phyloP scores from a whole-genome alignment of 2,329 filamentous ascomycete species.

The Arthroderma sp. region DNA sequence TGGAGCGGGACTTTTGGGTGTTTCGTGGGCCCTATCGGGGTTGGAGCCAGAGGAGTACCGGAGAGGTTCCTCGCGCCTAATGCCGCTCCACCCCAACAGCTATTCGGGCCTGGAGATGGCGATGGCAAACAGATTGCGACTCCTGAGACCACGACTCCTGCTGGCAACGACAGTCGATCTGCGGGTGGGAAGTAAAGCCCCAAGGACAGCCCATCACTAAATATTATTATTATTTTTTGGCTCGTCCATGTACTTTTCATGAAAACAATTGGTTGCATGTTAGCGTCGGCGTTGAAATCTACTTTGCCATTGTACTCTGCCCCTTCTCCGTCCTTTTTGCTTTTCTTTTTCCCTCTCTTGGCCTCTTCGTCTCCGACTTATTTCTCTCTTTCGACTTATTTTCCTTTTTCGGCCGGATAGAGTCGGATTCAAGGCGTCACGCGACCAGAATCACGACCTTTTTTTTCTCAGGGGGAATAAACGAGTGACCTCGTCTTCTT shows the following conservation, averaged over 20 bases:
- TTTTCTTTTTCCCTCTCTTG: not conserved
- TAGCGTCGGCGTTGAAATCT: constrained; percentile 3
- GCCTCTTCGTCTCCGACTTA: not conserved
- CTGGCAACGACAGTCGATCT: not conserved
- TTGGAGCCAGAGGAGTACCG: constrained; percentile 63
- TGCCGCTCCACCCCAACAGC: constrained; percentile 14
- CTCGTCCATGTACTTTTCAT: constrained; percentile 2
- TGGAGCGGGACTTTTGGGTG: constrained; percentile 74
- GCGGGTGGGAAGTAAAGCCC: not conserved
- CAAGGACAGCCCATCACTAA: not conserved
- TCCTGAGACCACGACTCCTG: not conserved
- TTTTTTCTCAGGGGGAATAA: not conserved
- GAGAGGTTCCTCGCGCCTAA: constrained; percentile 50
- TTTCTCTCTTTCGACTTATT: not conserved
- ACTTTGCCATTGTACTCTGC: not conserved
- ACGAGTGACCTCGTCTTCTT: too few relatives aligned
- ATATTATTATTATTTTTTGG: not conserved
- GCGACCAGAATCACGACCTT: not conserved
- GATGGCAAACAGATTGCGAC: not conserved
- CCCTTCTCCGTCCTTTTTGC: not conserved
- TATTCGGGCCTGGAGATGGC: not conserved
- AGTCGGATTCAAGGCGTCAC: not conserved
- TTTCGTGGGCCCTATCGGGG: constrained; percentile 57
- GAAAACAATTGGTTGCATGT: not conserved
- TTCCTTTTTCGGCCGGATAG: constrained; percentile 4